A percentile compares a stretch with the other conserved stretches of the same genome.
Evolutionary conservation across 768 basidiomycete genomes (phyloP).

Genomic region (Phaeotremella skinneri): DNA sequence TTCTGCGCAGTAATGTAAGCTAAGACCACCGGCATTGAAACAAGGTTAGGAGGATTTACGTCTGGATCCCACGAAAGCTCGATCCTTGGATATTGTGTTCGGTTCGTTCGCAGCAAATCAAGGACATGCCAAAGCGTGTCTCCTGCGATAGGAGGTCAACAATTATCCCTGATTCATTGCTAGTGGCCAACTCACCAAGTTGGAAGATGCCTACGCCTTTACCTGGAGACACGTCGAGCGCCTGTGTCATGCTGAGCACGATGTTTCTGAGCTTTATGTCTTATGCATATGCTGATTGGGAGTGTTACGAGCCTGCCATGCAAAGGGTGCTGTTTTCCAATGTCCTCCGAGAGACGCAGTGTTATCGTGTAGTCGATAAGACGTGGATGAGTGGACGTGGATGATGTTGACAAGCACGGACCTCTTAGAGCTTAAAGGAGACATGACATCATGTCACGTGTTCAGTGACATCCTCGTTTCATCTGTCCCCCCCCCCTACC

Average conservation of each 20-base stretch:
- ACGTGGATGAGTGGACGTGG: background rate
- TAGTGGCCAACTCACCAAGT: slow-evolving; percentile 32
- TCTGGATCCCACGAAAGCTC: slow-evolving; percentile 45
- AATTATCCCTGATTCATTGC: no score
- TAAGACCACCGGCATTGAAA: background rate
- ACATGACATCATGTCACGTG: background rate
- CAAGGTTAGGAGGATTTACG: slow-evolving; percentile 21
- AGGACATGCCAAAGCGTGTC: slow-evolving; percentile 47
- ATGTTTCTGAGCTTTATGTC: background rate
- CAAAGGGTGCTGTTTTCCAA: no score
- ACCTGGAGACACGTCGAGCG: slow-evolving; percentile 38
- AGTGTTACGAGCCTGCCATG: no score
- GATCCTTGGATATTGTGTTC: slow-evolving; percentile 38
- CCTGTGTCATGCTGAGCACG: slow-evolving; percentile 24
- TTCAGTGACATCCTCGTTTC: no score
- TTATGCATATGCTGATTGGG: no score
- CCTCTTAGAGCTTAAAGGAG: no score
- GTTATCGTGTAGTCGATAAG: no score
- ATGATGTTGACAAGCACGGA: background rate
- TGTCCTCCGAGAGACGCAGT: no score
- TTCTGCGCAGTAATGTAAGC: slow-evolving; percentile 15
- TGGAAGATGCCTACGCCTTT: slow-evolving; percentile 37
- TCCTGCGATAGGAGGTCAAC: slow-evolving; percentile 19
- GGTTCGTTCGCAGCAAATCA: slow-evolving; percentile 37
- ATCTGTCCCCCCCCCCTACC: no score